Percentiles rank a stretch among this genome's conserved stretches.
Evolutionary conservation across 2,329 filamentous ascomycete species (phyloP).

Genomic region (Fusarium redolens): DNA sequence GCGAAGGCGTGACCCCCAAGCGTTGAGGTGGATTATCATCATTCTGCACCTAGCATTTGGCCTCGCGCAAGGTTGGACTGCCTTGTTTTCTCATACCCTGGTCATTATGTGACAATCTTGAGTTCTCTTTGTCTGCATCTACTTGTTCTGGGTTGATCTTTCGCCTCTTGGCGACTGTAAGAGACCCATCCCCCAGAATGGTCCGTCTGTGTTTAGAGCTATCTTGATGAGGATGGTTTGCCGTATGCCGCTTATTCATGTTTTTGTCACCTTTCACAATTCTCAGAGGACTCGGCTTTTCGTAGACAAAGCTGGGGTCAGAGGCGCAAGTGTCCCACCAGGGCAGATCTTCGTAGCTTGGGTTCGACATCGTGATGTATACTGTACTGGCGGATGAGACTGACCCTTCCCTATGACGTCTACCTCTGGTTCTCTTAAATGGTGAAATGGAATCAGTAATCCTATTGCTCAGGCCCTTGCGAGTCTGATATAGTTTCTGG

Average conservation of each 20-base stretch:
- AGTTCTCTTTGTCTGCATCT: conserved; percentile 36
- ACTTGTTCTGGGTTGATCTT: conserved; percentile 17
- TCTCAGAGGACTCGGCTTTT: conserved; percentile 59
- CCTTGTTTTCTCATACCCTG: background rate
- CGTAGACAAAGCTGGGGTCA: conserved; percentile 31
- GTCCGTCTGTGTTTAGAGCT: conserved; percentile 29
- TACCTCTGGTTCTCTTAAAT: background rate
- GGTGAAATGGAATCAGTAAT: too few species aligned
- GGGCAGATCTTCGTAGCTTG: conserved; percentile 40
- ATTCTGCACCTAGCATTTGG: conserved; percentile 19
- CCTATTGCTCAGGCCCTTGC: background rate
- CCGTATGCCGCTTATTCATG: conserved; percentile 21
- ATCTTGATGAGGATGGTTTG: conserved; percentile 43
- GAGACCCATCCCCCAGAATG: conserved; percentile 31
- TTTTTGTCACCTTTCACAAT: conserved; percentile 57
- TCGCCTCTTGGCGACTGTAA: conserved; percentile 53
- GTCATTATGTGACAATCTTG: background rate
- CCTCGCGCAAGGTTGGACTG: background rate
- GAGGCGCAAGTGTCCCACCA: conserved; percentile 48
- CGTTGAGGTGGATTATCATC: conserved; percentile 21
- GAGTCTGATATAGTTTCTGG: background rate
- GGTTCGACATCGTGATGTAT: conserved; percentile 51
- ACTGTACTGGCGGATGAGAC: background rate
- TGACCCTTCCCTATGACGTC: background rate
- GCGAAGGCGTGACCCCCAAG: conserved; percentile 1